phyloP scores from a whole-genome alignment of 148 eudicot genomes.

The Persicaria tinctoria region DNA sequence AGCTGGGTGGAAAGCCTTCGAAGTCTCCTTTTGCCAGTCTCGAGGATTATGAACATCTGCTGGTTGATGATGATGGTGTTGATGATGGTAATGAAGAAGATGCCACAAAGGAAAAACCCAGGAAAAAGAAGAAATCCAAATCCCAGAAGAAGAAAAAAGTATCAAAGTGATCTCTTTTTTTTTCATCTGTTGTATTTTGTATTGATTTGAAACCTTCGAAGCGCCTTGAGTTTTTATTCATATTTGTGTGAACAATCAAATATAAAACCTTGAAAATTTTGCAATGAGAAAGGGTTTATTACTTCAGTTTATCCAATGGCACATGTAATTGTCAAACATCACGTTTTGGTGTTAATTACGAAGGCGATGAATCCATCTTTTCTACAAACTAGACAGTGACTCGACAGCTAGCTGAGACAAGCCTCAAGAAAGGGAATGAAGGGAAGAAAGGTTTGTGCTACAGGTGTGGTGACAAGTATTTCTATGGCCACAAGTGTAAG shows the following conservation, averaged over 20 bases:
- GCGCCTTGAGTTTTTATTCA: neutral
- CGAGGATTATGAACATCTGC: conserved; percentile 76
- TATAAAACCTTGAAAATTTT: neutral
- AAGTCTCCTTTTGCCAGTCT: conserved; percentile 82
- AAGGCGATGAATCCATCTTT: neutral
- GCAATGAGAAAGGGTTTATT: neutral
- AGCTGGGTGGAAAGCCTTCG: conserved; percentile 21
- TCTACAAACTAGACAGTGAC: no score
- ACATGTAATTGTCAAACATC: neutral
- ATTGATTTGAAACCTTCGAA: neutral
- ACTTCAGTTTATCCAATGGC: no score
- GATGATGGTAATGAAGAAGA: conserved; percentile 22
- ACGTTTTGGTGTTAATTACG: neutral
- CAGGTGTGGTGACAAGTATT: no score
- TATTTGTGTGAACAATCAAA: neutral
- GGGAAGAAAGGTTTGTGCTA: no score
- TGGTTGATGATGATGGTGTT: conserved; percentile 27
- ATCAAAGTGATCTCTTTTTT: no score
- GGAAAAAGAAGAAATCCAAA: conserved; percentile 18
- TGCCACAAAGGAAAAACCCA: conserved; percentile 10
- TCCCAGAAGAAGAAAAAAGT: conserved; percentile 33
- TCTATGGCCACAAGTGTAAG: no score
- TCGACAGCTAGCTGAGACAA: no score
- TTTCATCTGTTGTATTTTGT: neutral
- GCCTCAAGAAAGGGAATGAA: no score